Evolutionary conservation across 164 flowering plant species (phyloP).

Genomic region (Warburgia ugandensis): DNA sequence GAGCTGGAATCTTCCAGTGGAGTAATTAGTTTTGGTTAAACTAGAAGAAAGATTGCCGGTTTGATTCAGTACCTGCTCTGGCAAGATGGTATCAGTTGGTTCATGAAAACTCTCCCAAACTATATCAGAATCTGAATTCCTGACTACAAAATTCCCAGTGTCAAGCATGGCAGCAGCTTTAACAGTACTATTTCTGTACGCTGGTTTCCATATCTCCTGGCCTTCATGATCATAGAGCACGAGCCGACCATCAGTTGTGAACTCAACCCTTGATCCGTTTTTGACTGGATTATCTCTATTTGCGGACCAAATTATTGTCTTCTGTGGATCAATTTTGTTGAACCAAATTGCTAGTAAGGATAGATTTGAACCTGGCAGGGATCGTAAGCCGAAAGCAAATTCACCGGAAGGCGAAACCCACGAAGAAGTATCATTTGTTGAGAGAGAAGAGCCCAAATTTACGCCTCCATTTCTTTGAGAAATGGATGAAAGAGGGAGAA

Average conservation of each 20-base stretch:
- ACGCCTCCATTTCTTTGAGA: constrained; percentile 19
- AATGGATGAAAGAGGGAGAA: background rate
- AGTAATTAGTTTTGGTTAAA: constrained; percentile 18
- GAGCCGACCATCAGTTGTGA: constrained; percentile 16
- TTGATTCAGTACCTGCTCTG: constrained; percentile 22
- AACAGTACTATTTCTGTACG: background rate
- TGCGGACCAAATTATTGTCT: constrained; percentile 35
- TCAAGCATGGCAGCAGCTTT: constrained; percentile 9
- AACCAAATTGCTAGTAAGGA: constrained; percentile 30
- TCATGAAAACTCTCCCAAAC: constrained; percentile 5
- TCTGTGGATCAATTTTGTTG: constrained; percentile 24
- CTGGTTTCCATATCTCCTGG: constrained; percentile 6
- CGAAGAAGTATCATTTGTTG: constrained; percentile 10
- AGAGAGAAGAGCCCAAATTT: constrained; percentile 20
- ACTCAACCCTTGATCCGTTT: constrained; percentile 24
- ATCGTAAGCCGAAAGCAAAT: constrained; percentile 30
- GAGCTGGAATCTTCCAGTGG: constrained; percentile 29
- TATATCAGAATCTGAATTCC: background rate
- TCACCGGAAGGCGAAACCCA: constrained; percentile 33
- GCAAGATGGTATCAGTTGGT: constrained; percentile 35
- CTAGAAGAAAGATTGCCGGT: constrained; percentile 16
- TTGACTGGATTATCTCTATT: constrained; percentile 7
- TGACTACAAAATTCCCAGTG: constrained; percentile 3
- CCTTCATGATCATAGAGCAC: constrained; percentile 12
- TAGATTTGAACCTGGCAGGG: background rate